Evolutionary conservation across 768 basidiomycete genomes (phyloP).

Genomic region (Leucosporidium creatinivorum): DNA sequence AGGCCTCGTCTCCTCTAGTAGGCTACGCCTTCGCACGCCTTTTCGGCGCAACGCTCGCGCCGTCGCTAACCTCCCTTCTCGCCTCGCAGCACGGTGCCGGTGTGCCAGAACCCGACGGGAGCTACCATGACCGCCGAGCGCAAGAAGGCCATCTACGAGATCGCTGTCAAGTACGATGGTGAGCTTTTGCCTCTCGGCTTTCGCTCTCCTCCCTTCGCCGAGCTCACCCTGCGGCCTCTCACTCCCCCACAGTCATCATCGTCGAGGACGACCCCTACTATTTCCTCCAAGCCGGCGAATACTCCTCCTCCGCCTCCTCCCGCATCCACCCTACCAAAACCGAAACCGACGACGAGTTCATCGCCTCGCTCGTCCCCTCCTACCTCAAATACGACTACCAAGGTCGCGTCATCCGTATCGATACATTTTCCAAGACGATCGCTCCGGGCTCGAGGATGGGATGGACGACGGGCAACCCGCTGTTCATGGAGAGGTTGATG

Average conservation of each 20-base stretch:
- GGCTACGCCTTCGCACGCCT: not conserved
- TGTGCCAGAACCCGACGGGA: conserved; percentile 81
- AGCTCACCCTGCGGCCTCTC: too few relatives aligned
- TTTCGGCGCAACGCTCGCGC: not conserved
- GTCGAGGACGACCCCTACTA: conserved; percentile 80
- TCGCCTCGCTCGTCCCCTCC: conserved; percentile 33
- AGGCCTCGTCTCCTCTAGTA: conserved; percentile 63
- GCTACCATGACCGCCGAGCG: conserved; percentile 57
- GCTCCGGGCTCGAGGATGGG: conserved; percentile 71
- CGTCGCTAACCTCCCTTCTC: not conserved
- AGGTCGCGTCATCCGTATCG: conserved; percentile 74
- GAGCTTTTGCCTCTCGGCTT: too few relatives aligned
- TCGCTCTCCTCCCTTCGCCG: too few relatives aligned
- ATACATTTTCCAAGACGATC: conserved; percentile 72
- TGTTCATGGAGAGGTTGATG: conserved; percentile 68
- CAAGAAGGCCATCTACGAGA: conserved; percentile 72
- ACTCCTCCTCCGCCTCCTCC: conserved; percentile 42
- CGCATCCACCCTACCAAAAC: conserved; percentile 24
- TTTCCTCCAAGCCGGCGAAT: conserved; percentile 60
- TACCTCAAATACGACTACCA: conserved; percentile 61
- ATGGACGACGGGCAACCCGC: conserved; percentile 48
- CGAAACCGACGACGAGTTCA: conserved; percentile 44
- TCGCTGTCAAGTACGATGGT: conserved; percentile 67
- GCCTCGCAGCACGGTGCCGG: conserved; percentile 42
- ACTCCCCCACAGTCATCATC: conserved; percentile 50